Evolutionary conservation across 441 rosid genomes (phyloP), one percentile per base, ranked within the genome.

Genomic region (Flueggea neowawraea): DNA sequence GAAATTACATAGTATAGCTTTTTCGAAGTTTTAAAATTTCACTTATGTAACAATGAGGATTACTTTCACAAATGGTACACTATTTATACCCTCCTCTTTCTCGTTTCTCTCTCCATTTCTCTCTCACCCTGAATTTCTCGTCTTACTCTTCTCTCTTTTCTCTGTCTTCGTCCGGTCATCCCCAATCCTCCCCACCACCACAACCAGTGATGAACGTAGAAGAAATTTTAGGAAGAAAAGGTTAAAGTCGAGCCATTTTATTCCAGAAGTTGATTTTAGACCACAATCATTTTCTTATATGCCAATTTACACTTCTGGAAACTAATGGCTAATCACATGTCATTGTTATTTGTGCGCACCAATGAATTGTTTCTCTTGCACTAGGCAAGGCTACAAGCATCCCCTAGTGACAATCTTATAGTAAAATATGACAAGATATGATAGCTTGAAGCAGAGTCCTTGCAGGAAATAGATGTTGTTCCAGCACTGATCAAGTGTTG

Each of bases 401-500:
- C 87, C 31, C 93, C 96, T 47, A 88, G 54, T 5, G 84, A 81
- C 69, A 69, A 76, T 75, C 95, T 82, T 65, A 88, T 74, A 55
- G 79, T 69, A 62, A 72, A 72, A 65, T 80, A 86, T 31, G 73
- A 64, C 62, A 82, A 71, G 73, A 68, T 76, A 71, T 81, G 86
- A 68, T 73, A 79, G 63, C 75, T 67, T 64, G 85, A 58, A 50
- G 62, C 66, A 59, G 82, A 77, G 67, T 78, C 84, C 55, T 69
- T 72, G 58, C 76, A 75, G 50, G 80, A 73, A 55, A 88, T 54
- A 48, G 78, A 73, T 55, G 79, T 74, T 28, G 80, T 80, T 17
- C 90, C 78, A 64, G 97, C 83, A 31, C 39, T 55, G 61, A 85
- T 72, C 54, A 91, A 63, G 62, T 79, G 90, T 76, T 95, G 98